Evolutionary conservation across 345 rosid species (phyloP).

Genomic region (Eucalyptus paniculata): DNA sequence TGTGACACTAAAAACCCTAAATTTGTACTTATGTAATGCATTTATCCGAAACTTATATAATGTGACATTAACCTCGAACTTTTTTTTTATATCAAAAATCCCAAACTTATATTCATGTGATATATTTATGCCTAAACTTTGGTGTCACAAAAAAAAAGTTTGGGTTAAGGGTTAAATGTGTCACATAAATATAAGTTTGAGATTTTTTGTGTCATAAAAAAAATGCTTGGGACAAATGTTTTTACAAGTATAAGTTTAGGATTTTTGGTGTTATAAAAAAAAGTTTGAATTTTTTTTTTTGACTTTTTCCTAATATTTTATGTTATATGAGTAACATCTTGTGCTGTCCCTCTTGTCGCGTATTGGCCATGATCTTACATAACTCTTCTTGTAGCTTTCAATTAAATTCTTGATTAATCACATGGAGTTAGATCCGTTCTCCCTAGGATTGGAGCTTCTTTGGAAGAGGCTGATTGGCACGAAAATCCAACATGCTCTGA

Average conservation of each 20-base stretch:
- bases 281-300: too few relatives aligned
- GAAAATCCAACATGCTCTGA: not conserved
- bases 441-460: not conserved
- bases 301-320: not conserved
- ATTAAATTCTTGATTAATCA: not conserved
- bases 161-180: too few relatives aligned
- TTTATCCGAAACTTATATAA: too few relatives aligned
- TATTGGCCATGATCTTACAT: not conserved
- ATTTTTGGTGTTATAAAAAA: too few relatives aligned
- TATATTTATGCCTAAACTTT: rapidly evolving
- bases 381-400: not conserved
- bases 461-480: not conserved
- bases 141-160: too few relatives aligned
- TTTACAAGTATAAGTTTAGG: too few relatives aligned
- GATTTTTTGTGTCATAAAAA: too few relatives aligned
- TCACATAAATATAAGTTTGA: too few relatives aligned
- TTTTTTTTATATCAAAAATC: too few relatives aligned
- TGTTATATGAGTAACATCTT: not conserved
- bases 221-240: too few relatives aligned
- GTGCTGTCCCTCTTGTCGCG: not conserved
- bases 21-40: too few relatives aligned
- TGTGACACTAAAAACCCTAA: rapidly evolving
- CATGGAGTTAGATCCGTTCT: not conserved
- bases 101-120: rapidly evolving
- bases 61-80: too few relatives aligned